These are phyloP conservation scores for Lactifluus pinguis DNA, from an alignment of 768 basidiomycete species.

Conservation along the genomic window DNA sequence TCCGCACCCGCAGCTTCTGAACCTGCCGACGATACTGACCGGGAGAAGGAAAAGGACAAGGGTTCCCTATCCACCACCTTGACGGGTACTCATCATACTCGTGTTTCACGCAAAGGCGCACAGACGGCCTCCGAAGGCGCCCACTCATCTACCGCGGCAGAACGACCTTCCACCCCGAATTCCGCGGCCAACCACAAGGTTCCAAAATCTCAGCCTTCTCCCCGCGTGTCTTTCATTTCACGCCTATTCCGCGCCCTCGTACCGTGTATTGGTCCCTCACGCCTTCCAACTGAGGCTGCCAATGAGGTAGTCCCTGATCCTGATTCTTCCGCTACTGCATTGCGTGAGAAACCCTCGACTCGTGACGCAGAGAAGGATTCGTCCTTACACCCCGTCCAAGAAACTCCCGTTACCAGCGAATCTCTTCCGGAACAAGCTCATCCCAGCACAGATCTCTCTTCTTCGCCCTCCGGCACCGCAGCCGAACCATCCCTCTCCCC, in stretches of 20 bases:
- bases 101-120: conserved; percentile 24
- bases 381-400: conserved; percentile 17
- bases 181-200: conserved; percentile 18
- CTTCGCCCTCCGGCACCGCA: neutral
- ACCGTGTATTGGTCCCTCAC: conserved; percentile 53
- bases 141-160: conserved; percentile 26
- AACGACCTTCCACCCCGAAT: conserved; percentile 18
- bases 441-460: neutral
- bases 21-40: conserved; percentile 30
- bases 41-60: conserved; percentile 38
- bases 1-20: conserved; percentile 26
- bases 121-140: conserved; percentile 29
- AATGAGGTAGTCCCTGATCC: conserved; percentile 25
- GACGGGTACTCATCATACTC: conserved; percentile 34
- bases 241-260: conserved; percentile 53
- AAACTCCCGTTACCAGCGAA: conserved; percentile 19
- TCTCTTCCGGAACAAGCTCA: conserved; percentile 16
- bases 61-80: conserved; percentile 36
- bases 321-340: conserved; percentile 17
- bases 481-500: conserved; percentile 19
- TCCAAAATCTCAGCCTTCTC: conserved; percentile 26
- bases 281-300: conserved; percentile 36
- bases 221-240: conserved; percentile 47
- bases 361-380: conserved; percentile 21
- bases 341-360: conserved; percentile 24